Percentiles rank a stretch among this genome's conserved stretches.
These are phyloP conservation scores for Cladosporium velox DNA, from an alignment of 2,329 filamentous ascomycete genomes.

Conservation along the genomic window DNA sequence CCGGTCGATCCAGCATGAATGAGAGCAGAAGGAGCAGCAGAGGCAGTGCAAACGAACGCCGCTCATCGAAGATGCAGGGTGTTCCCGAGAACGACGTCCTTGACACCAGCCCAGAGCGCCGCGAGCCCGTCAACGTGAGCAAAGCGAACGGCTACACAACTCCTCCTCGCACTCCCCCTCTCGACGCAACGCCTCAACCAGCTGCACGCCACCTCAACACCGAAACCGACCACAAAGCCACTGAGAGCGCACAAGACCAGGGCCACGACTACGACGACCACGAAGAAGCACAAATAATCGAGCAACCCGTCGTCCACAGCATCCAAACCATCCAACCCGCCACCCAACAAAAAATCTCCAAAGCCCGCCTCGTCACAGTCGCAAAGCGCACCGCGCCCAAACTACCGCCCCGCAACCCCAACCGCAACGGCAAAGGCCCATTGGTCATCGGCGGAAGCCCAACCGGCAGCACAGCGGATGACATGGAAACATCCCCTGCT, in stretches of 20 bases:
- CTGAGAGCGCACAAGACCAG: conserved; percentile 32
- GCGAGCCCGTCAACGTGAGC: conserved; percentile 4
- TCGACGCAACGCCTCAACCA: conserved; percentile 9
- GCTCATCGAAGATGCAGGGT: conserved; percentile 27
- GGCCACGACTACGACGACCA: conserved; percentile 51
- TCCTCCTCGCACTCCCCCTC: conserved; percentile 36
- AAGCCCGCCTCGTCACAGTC: conserved; percentile 81
- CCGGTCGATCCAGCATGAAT: conserved; percentile 19
- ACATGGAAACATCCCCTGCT: conserved; percentile 35
- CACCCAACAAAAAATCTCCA: conserved; percentile 49
- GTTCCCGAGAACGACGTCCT: conserved; percentile 35
- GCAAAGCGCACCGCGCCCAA: conserved; percentile 77
- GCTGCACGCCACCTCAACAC: background rate
- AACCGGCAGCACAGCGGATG: conserved; percentile 27
- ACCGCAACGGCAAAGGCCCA: conserved; percentile 39
- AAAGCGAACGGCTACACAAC: conserved; percentile 35
- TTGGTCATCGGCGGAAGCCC: conserved; percentile 30
- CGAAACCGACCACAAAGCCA: background rate
- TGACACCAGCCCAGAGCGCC: conserved; percentile 8
- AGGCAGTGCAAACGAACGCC: conserved; percentile 26
- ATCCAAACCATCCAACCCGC: conserved; percentile 69
- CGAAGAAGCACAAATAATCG: conserved; percentile 52
- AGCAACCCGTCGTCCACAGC: conserved; percentile 55
- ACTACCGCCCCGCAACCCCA: conserved; percentile 75
- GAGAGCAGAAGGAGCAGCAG: conserved; percentile 30